Base-by-base conservation (phyloP, 2,329 filamentous ascomycete genomes). In the Aspergillus puulaauensis region DNA sequence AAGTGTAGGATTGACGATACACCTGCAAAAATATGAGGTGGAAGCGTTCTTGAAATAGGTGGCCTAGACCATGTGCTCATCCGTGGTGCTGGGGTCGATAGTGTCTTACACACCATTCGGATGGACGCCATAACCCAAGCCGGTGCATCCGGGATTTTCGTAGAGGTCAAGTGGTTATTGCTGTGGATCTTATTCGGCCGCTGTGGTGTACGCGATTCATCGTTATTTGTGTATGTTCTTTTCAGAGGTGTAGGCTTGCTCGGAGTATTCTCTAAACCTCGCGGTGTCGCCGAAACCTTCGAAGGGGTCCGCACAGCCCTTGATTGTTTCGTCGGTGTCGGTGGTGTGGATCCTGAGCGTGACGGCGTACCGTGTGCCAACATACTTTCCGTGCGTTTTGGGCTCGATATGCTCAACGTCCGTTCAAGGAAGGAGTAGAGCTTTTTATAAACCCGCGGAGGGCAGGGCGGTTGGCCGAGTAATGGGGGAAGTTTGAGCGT, bases 361-460 rank as follows among this genome's bases (percentile, higher is more conserved):
- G 66, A 65, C 2, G 70, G 70, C 15, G 67, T 70, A 7, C 64
- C 70, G 70, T 49, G 72, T 65, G 61, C 70, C 65, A 70, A 69
- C 14, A 45, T 56, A 45, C 65, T 69, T n/a, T 67, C 68, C 57
- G 76, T 71, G 37, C 70, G 73, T 56, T 73, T 75, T n/a, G 72
- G 61, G 4, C 63, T 68, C 17, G 65, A 61, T 7, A 70, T 68
- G 37, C 78, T 68, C 5, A 98, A 79, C 41, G 88, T 87, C 55
- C 85, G 86, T 65, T 93, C 88, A 59, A 98, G 85, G 70, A 93
- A 92, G 33, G 79, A 79, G 72, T 93, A 95, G 39, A 98, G 81
- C 58, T 91, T 90, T 68, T 90, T 90, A 79, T 98, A 98, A 52
- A 91, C 83, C 55, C 86, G 84, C 1, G 91, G 91, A 47, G 87